Percentiles rank a stretch among this genome's conserved stretches.
These are phyloP conservation scores for Albatrellus ellisii DNA, from an alignment of 768 basidiomycete genomes.

Conservation along the genomic window DNA sequence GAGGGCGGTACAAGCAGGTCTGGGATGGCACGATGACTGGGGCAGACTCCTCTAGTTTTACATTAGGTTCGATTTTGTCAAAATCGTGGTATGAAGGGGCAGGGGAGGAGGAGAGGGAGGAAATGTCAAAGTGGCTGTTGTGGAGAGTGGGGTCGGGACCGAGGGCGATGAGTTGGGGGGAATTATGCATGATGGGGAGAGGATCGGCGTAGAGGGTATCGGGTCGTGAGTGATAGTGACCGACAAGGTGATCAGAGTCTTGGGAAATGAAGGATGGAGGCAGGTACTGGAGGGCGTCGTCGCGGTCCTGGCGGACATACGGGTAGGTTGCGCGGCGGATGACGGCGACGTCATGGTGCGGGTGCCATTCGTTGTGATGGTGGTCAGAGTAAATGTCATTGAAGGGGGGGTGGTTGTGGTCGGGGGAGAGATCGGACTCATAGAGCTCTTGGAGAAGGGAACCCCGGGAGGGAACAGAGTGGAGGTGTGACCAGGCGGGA, in stretches of 20 bases:
- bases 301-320: constrained; percentile 60
- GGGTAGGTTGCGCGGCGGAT: constrained; percentile 64
- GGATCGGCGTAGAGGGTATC: constrained; percentile 28
- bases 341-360: constrained; percentile 29
- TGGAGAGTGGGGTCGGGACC: constrained; percentile 21
- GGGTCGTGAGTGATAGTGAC: constrained; percentile 21
- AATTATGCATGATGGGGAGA: constrained; percentile 22
- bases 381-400: constrained; percentile 15
- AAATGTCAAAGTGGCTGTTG: constrained; percentile 21
- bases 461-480: constrained; percentile 25
- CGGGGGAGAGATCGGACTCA: constrained; percentile 37
- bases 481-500: constrained; percentile 23
- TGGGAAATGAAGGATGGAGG: constrained; percentile 31
- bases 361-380: constrained; percentile 12
- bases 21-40: constrained; percentile 56
- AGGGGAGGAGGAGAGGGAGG: constrained; percentile 22
- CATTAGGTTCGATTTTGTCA: constrained; percentile 29
- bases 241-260: constrained; percentile 25
- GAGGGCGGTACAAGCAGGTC: constrained; percentile 32
- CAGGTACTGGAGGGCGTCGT: constrained; percentile 27
- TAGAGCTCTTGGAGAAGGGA: constrained; percentile 65
- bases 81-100: constrained; percentile 36
- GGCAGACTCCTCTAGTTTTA: constrained; percentile 56
- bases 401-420: constrained; percentile 15
- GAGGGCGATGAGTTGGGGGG: constrained; percentile 26